Percentiles rank a stretch among this genome's conserved stretches.
Evolutionary conservation across 2,329 filamentous ascomycete genomes (phyloP).

Genomic region (Colletotrichum paranaense): DNA sequence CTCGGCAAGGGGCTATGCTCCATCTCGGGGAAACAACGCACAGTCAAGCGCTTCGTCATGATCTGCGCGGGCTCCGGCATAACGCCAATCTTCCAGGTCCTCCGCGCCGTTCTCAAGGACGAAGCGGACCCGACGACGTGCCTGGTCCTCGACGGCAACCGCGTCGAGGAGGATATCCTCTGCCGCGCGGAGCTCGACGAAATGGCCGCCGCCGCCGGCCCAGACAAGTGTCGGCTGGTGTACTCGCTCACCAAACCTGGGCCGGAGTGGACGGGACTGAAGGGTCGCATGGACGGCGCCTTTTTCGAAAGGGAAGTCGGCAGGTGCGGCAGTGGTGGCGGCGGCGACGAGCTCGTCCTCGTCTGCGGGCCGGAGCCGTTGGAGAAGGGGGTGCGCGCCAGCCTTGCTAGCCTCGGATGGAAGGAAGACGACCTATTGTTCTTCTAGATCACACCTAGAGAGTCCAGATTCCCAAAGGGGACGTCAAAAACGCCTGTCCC

Average conservation of each 20-base stretch:
- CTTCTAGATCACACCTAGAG: constrained; percentile 64
- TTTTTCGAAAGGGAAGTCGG: constrained; percentile 71
- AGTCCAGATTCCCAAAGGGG: background rate
- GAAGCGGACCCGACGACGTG: constrained; percentile 73
- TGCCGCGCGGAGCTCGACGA: constrained; percentile 78
- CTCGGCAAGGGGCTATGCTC: constrained; percentile 72
- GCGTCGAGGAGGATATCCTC: constrained; percentile 83
- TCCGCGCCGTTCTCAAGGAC: constrained; percentile 78
- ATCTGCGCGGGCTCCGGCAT: constrained; percentile 90
- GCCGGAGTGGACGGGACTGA: constrained; percentile 74
- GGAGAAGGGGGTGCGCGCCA: constrained; percentile 73
- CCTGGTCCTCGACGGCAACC: constrained; percentile 82
- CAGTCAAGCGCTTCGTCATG: constrained; percentile 81
- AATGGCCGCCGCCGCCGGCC: constrained; percentile 63
- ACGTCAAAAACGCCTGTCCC: background rate
- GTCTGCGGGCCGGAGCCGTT: constrained; percentile 83
- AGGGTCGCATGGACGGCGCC: constrained; percentile 73
- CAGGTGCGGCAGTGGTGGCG: constrained; percentile 44
- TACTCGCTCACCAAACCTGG: constrained; percentile 76
- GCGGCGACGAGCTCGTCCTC: constrained; percentile 72
- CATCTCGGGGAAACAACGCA: constrained; percentile 66
- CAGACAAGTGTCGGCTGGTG: constrained; percentile 70
- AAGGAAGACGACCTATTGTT: constrained; percentile 78
- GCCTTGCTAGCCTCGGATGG: constrained; percentile 73
- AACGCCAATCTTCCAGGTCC: constrained; percentile 89